Conservation (phyloP, 768 basidiomycete genomes). For the Pleurotus salmoneostramineus region DNA sequence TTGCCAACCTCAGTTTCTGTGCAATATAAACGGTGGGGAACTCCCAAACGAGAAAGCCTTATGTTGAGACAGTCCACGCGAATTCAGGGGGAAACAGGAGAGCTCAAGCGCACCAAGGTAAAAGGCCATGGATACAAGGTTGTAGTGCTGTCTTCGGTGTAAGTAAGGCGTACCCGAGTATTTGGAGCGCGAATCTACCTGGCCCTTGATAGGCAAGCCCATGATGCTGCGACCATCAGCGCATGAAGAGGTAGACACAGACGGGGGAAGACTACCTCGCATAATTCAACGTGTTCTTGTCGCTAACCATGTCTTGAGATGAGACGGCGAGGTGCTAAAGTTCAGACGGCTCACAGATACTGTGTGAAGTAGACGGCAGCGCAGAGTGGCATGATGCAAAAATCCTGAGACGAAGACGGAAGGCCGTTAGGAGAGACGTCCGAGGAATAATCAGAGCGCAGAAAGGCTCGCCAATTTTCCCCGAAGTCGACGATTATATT, state of each 20-base stretch:
- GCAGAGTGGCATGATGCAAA: slow-evolving; percentile 49
- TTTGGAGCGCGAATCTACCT: slow-evolving; percentile 28
- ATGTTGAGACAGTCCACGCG: background rate
- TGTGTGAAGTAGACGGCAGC: slow-evolving; percentile 70
- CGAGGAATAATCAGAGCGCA: background rate
- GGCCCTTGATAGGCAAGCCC: slow-evolving; percentile 61
- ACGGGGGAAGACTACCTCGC: slow-evolving; percentile 40
- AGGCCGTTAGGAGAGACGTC: background rate
- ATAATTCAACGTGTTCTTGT: slow-evolving; percentile 69
- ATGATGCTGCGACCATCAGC: slow-evolving; percentile 43
- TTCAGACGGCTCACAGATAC: slow-evolving; percentile 41
- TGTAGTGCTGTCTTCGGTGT: slow-evolving; percentile 43
- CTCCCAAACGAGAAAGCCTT: slow-evolving; percentile 58
- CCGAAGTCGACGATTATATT: slow-evolving; percentile 53
- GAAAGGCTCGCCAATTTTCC: slow-evolving; percentile 47
- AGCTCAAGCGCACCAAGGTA: slow-evolving; percentile 41
- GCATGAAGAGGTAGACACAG: background rate
- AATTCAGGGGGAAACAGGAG: background rate
- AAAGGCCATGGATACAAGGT: slow-evolving; percentile 60
- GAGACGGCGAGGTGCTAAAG: background rate
- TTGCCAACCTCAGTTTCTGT: slow-evolving; percentile 55
- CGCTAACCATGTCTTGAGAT: slow-evolving; percentile 28
- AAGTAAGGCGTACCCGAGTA: slow-evolving; percentile 3
- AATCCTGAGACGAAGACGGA: slow-evolving; percentile 29
- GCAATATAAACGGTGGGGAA: slow-evolving; percentile 66